Evolutionary conservation across 2,329 filamentous ascomycete species (phyloP).

Genomic region (Cephalotrichum gorgonifer): DNA sequence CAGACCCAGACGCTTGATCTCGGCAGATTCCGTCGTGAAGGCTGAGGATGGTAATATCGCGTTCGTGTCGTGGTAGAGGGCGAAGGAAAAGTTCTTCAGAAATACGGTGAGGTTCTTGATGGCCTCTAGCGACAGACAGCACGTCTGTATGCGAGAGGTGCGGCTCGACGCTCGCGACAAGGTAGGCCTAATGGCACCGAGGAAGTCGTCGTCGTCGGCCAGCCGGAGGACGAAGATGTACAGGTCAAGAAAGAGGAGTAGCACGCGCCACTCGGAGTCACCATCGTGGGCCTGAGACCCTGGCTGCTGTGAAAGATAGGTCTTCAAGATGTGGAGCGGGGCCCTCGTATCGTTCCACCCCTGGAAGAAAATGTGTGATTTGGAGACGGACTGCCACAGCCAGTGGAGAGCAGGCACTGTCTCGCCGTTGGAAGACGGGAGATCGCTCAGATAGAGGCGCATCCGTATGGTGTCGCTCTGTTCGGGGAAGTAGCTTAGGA

Average conservation of each 20-base stretch:
- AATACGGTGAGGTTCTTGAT: conserved; percentile 69
- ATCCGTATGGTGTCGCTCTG: conserved; percentile 84
- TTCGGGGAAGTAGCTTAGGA: conserved; percentile 75
- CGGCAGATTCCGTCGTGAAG: background rate
- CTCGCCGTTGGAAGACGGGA: conserved; percentile 29
- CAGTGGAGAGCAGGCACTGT: conserved; percentile 62
- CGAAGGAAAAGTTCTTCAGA: conserved; percentile 83
- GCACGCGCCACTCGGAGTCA: conserved; percentile 70
- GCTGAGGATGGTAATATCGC: conserved; percentile 34
- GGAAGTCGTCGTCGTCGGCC: conserved; percentile 95
- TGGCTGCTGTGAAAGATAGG: conserved; percentile 12
- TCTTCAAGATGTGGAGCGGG: conserved; percentile 10
- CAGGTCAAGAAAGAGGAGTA: conserved; percentile 84
- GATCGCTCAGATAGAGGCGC: conserved; percentile 76
- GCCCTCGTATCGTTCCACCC: conserved; percentile 7
- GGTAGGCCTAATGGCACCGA: conserved; percentile 43
- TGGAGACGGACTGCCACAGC: conserved; percentile 60
- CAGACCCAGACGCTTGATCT: conserved; percentile 10
- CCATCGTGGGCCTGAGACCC: conserved; percentile 5
- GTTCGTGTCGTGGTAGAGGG: conserved; percentile 72
- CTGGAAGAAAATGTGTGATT: conserved; percentile 21
- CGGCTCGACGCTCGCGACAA: conserved; percentile 14
- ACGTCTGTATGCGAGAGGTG: conserved; percentile 41
- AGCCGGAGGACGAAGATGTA: conserved; percentile 89
- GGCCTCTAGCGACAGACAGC: conserved; percentile 61